These are phyloP conservation scores for Botrytis galanthina DNA, from an alignment of 2,329 filamentous ascomycete genomes.

Conservation along the genomic window DNA sequence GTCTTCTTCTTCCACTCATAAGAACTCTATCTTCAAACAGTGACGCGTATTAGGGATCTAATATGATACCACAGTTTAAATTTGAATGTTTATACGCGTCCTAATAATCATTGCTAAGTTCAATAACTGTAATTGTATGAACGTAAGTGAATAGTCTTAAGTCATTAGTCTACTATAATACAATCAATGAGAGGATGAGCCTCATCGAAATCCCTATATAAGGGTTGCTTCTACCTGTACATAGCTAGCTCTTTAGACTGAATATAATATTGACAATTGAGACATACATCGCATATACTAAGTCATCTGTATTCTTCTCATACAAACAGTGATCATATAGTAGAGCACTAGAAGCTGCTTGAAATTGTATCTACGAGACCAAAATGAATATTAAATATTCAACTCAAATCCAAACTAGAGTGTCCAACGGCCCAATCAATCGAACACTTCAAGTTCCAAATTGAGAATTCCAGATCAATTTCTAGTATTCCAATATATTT, in stretches of 20 bases:
- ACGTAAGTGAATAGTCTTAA: neutral
- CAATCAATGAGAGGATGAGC: neutral
- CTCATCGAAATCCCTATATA: neutral
- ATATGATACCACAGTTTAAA: neutral
- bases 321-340: neutral
- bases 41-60: neutral
- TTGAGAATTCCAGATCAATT: neutral
- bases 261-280: no score
- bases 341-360: neutral
- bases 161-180: neutral
- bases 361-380: neutral
- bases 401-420: neutral
- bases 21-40: neutral
- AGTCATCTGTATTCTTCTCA: neutral
- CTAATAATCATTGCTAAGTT: neutral
- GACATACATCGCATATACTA: neutral
- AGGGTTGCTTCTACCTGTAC: no score
- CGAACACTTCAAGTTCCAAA: neutral
- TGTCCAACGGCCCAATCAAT: neutral
- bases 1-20: neutral
- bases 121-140: neutral
- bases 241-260: neutral
- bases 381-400: neutral
- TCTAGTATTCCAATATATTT: no score
- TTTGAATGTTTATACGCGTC: neutral